A percentile compares a stretch with the other conserved stretches of the same genome.
Conservation (phyloP, 306 rosid genomes). For the Glycine latifolia region DNA sequence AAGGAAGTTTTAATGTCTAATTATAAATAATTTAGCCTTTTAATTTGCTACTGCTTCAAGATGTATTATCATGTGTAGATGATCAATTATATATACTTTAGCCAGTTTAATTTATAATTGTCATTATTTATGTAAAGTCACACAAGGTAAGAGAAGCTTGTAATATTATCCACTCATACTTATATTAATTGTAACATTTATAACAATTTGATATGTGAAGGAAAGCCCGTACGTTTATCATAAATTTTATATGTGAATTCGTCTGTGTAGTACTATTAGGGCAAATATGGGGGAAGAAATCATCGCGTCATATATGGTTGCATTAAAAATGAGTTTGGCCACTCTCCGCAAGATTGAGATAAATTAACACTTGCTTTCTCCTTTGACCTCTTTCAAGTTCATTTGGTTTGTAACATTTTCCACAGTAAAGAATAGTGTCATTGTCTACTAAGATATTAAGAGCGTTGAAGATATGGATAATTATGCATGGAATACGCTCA, state of each 20-base stretch:
- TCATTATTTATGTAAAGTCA: neutral
- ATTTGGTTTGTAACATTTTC: neutral
- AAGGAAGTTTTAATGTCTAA: neutral
- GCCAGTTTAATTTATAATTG: neutral
- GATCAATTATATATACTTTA: neutral
- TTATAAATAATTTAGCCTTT: neutral
- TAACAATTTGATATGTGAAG: neutral
- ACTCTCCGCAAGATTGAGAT: neutral
- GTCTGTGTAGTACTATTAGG: neutral
- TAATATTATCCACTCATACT: neutral
- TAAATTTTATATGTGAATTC: neutral
- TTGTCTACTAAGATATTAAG: neutral
- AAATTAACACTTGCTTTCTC: neutral
- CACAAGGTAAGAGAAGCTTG: neutral
- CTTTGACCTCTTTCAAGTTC: neutral
- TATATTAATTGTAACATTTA: neutral
- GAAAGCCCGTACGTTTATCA: no score
- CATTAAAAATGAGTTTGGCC: neutral
- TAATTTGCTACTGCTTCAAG: neutral
- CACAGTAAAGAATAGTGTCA: neutral
- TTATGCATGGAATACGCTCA: neutral
- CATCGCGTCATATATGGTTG: neutral
- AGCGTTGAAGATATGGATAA: neutral
- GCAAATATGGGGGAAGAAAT: neutral
- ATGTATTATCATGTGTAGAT: neutral